phyloP scores from a whole-genome alignment of 257 asterid species.

The Solanum peruvianum region DNA sequence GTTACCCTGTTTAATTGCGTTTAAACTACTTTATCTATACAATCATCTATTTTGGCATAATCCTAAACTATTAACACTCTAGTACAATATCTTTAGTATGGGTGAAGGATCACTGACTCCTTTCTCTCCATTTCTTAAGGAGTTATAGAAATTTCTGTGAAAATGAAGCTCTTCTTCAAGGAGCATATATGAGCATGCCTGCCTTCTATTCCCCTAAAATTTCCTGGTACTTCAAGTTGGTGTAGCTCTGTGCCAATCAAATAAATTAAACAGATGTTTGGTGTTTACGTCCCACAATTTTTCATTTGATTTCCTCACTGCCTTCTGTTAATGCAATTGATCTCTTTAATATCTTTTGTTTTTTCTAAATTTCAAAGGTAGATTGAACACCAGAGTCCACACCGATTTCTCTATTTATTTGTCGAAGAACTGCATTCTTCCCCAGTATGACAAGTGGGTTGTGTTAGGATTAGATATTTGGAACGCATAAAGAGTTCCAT shows the following conservation, averaged over 20 bases:
- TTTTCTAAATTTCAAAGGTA: neutral
- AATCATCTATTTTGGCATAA: neutral
- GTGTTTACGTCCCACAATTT: neutral
- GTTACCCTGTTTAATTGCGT: neutral
- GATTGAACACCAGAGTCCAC: neutral
- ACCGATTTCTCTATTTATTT: neutral
- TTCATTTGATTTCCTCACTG: neutral
- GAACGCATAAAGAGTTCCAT: neutral
- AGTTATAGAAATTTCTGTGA: neutral
- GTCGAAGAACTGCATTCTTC: neutral
- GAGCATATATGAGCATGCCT: neutral
- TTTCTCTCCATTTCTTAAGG: neutral
- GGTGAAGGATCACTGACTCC: neutral
- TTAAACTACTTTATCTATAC: neutral
- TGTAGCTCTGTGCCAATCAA: neutral
- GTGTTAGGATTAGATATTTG: neutral
- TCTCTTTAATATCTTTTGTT: neutral
- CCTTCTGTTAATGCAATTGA: neutral
- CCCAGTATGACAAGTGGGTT: neutral
- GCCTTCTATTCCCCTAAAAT: neutral
- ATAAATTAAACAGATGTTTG: neutral
- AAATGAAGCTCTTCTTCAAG: neutral
- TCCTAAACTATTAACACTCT: neutral
- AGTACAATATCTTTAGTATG: neutral
- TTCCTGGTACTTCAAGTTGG: neutral